Percentiles rank a stretch among this genome's conserved stretches.
These are phyloP conservation scores for Solanum pennellii DNA, from an alignment of 257 asterid species.

Conservation along the genomic window DNA sequence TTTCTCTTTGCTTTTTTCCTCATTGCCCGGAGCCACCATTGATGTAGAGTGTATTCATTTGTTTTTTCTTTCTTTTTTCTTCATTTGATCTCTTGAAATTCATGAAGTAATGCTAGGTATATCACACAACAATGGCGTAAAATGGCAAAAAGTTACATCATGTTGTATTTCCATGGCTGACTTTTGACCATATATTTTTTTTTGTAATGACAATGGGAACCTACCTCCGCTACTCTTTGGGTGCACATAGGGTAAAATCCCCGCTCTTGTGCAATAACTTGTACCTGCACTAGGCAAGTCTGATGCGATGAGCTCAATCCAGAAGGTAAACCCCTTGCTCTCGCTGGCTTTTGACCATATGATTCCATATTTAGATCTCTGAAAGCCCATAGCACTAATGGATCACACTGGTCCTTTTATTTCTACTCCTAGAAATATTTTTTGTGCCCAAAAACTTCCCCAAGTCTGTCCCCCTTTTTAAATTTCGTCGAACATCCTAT, in stretches of 20 bases:
- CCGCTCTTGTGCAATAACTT: not conserved
- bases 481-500: conserved; percentile 24
- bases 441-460: conserved; percentile 42
- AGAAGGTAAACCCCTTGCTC: not conserved
- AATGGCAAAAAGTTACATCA: conserved; percentile 15
- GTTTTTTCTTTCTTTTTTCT: not conserved
- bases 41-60: not conserved
- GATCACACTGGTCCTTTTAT: conserved; percentile 40
- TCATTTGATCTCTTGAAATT: not conserved
- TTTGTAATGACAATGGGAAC: not conserved
- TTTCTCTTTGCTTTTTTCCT: not conserved
- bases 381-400: conserved; percentile 32
- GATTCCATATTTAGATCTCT: conserved; percentile 28
- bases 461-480: conserved; percentile 6
- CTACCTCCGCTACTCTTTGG: not conserved
- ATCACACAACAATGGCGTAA: not conserved
- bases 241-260: not conserved
- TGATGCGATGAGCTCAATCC: not conserved
- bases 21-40: not conserved
- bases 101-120: not conserved
- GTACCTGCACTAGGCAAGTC: not conserved
- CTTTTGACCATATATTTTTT: conserved; percentile 26
- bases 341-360: conserved; percentile 49
- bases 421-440: conserved; percentile 42
- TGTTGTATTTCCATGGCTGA: conserved; percentile 53